phyloP scores from a whole-genome alignment of 225 moss, liverwort and hornwort species.

The Antitrichia curtipendula region DNA sequence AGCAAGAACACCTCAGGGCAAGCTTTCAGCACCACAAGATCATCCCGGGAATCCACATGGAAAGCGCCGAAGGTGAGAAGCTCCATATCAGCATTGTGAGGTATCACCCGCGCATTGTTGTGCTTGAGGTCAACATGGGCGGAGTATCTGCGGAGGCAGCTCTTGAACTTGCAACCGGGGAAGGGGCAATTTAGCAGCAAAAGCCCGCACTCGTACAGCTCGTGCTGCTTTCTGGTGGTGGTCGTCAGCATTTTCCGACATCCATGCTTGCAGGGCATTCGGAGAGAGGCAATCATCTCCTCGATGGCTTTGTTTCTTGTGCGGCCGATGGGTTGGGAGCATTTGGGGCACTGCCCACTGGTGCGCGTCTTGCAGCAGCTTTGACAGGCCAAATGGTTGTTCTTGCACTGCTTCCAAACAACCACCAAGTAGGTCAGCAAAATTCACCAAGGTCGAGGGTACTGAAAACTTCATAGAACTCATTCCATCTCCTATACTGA shows the following conservation, averaged over 20 bases:
- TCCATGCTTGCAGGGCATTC: background rate
- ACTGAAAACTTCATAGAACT: background rate
- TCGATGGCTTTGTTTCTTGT: background rate
- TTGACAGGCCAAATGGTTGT: background rate
- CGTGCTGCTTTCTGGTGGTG: background rate
- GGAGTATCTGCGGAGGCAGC: background rate
- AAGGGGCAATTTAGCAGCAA: background rate
- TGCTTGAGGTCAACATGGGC: background rate
- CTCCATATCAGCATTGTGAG: background rate
- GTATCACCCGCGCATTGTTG: background rate
- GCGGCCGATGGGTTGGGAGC: background rate
- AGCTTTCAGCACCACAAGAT: background rate
- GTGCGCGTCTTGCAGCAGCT: background rate
- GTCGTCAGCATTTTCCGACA: background rate
- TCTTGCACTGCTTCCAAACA: background rate
- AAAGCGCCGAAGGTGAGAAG: background rate
- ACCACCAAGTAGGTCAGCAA: background rate
- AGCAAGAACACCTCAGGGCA: background rate
- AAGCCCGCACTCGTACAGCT: background rate
- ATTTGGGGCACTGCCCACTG: background rate
- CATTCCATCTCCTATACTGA: background rate
- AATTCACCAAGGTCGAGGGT: background rate
- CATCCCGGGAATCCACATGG: background rate
- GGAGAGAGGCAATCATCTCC: background rate
- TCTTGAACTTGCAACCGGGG: background rate